Base-by-base conservation (phyloP, 140 eudicot genomes). In the Ambrosia hybrid region DNA sequence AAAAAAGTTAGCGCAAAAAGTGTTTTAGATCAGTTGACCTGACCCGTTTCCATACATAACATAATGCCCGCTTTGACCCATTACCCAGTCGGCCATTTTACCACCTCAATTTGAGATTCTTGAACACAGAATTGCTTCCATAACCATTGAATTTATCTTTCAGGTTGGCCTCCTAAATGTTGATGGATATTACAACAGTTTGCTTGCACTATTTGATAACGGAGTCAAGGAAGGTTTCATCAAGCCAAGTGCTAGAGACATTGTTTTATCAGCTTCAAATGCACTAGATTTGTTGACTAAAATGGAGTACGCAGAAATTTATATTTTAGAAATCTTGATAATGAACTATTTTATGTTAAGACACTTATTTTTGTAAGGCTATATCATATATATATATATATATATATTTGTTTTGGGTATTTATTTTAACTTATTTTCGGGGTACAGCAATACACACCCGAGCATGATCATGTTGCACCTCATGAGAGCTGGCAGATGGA, bases 141-240 rank as follows among this genome's bases (percentile, higher is more conserved):
- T 77, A 66, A 72, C 37, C 33, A 12, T 5, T 69, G 9, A 39
- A 59, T 10, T 59, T 65, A 15, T 70, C 1, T 21, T 11, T 78
- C 49, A 93, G 98, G 92, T 93, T 68, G 98, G 98, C 30, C 85
- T 93, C 43, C 82, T 93, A 73, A 93, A 93, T 63, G 91, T 93
- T 56, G 98, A 89, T 83, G 97, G 98, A 36, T 93, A 93, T 73
- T 93, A 93, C 73, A 73, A 90, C 80, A 65, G 64, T 72, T 87
- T 93, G 89, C 96, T 93, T 16, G 86, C 88, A 53, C 77, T 93
- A 73, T 93, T 93, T 67, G 98, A 93, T 79, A 93, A 81, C n/a
- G 98, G 98, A 59, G 98, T 93, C 11, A 83, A 93, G 51, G 98
- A 93, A 93, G 98, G 98, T 57, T 93, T 93, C 80, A 93, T 93